Percentiles rank a stretch among this genome's conserved stretches.
These are phyloP conservation scores for Cicer judaicum DNA, from an alignment of 306 rosid genomes.

Conservation along the genomic window DNA sequence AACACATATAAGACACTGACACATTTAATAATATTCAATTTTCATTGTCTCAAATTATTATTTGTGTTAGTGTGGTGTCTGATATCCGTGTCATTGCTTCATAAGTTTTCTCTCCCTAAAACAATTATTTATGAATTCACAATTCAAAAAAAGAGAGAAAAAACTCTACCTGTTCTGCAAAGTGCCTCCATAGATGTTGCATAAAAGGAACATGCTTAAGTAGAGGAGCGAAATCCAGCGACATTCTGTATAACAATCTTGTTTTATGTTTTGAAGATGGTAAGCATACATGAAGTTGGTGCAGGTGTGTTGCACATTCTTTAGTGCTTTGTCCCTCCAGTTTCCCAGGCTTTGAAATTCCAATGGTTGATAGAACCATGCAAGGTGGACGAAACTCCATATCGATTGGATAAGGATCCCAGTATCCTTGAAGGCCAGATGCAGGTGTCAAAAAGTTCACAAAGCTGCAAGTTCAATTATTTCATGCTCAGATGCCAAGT, in stretches of 20 bases:
- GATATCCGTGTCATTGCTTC: no score
- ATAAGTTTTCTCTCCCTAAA: neutral
- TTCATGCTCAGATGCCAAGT: conserved; percentile 38
- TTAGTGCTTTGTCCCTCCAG: conserved; percentile 77
- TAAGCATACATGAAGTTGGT: conserved; percentile 93
- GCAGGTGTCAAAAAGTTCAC: conserved; percentile 91
- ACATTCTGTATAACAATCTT: conserved; percentile 89
- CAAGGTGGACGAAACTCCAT: conserved; percentile 98
- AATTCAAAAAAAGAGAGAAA: neutral
- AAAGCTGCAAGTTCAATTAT: conserved; percentile 67
- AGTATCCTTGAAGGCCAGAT: conserved; percentile 88
- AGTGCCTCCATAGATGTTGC: conserved; percentile 82
- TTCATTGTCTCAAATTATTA: no score
- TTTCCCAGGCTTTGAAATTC: conserved; percentile 94
- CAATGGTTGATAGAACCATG: conserved; percentile 92
- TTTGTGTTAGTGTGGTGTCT: no score
- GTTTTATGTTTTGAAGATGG: conserved; percentile 84
- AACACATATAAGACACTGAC: no score
- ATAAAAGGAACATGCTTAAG: conserved; percentile 84
- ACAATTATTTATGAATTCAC: neutral
- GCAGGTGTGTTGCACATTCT: conserved; percentile 82
- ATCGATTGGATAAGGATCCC: conserved; percentile 98
- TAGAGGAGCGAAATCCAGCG: conserved; percentile 84
- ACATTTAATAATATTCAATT: no score
- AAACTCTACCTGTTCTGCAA: conserved; percentile 77